Conservation (phyloP, 1,284 basidiomycete genomes). For the Trametes sp. region DNA sequence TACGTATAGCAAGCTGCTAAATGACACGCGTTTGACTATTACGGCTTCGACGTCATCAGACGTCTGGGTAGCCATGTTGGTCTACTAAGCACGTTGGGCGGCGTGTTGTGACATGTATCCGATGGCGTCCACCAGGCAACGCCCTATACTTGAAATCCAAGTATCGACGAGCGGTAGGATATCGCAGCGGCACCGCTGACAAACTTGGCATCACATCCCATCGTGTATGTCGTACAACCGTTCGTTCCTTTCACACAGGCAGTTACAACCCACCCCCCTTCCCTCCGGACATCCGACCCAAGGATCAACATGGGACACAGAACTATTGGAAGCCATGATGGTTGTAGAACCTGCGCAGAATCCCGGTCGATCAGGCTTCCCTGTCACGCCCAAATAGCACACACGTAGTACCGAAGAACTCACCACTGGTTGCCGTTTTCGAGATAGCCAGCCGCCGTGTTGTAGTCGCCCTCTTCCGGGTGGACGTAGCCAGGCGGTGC, state of each 20-base stretch:
- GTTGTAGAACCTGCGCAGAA: conserved; percentile 34
- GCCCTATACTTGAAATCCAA: too few relatives aligned
- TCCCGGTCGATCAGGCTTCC: too few relatives aligned
- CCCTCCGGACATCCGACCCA: neutral
- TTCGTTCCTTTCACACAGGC: neutral
- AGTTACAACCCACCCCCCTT: neutral
- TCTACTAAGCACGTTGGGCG: neutral
- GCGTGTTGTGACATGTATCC: neutral
- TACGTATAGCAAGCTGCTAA: conserved; percentile 3
- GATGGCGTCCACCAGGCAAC: too few relatives aligned
- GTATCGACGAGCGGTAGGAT: neutral
- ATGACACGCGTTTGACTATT: conserved; percentile 10
- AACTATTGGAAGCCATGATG: conserved; percentile 31
- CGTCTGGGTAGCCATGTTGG: neutral
- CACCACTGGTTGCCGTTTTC: conserved; percentile 66
- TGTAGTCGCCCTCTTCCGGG: conserved; percentile 54
- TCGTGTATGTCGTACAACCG: neutral
- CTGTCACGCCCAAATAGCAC: too few relatives aligned
- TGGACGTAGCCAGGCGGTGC: conserved; percentile 62
- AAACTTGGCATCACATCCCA: neutral
- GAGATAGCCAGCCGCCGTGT: conserved; percentile 57
- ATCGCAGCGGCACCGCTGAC: neutral
- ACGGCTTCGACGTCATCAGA: neutral
- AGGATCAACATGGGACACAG: too few relatives aligned
- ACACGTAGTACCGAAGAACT: too few relatives aligned